Evolutionary conservation across 768 basidiomycete species (phyloP), one percentile per base, ranked within the genome.

Genomic region (Rhodosporidiobolus odoratus): DNA sequence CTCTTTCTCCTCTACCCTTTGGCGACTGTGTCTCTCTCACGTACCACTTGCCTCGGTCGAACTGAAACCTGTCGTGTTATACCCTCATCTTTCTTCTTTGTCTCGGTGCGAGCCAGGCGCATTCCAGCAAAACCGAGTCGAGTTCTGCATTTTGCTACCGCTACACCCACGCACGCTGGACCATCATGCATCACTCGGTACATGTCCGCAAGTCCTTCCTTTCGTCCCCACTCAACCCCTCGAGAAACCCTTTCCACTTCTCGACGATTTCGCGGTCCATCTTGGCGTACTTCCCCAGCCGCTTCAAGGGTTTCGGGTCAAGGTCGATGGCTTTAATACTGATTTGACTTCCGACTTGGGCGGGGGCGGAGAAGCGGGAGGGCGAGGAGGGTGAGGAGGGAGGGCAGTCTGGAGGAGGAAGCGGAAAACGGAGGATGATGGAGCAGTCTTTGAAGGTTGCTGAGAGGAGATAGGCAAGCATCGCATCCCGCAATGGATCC

Each of bases 361-460:
- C 27, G 53, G 9, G 25, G 2, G 4, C 63, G 23, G 34, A 17
- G 13, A 4, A 17, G 35, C 21, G 63, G 58, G 65, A 54, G 47
- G 62, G 37, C 50, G 81, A 68, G 69, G 21, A 57, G 73, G 38
- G 21, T 30, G 45, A 58, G 54, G 40, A 41, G 32, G 35, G 58
- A 38, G 50, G 61, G 25, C 6, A 35, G 54, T 30, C 8, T 0
- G 43, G 43, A 43, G 43, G 43, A 43, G 45, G n/a, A 58, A 58
- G 76, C 16, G 62, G 35, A 40, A 82, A 69, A 30, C 82, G 81
- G 45, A 88, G 70, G 63, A 89, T 85, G 62, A 89, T 67, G 1
- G 94, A 96, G 80, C 95, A 99, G 79, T 99, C 95, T 79, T 99
- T 99, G 84, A 99, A 92, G 10, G 90, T 90, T 34, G 91, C 91